These are phyloP conservation scores for Zygoascus sp. DNA, from an alignment of 1,139 yeast genomes.

Conservation along the genomic window DNA sequence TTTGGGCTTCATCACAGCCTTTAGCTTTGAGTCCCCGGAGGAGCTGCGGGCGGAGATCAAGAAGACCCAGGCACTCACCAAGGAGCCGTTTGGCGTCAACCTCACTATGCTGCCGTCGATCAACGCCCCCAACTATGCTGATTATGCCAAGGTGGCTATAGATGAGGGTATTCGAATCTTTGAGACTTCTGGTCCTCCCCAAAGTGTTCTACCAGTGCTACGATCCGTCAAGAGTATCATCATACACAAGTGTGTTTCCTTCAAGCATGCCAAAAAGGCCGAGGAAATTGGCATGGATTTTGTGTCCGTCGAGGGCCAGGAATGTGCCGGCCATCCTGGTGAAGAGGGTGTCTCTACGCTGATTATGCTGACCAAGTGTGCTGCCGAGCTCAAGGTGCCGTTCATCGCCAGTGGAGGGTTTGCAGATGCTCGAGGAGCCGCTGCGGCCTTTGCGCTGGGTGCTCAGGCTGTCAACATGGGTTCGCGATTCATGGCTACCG, in stretches of 20 bases:
- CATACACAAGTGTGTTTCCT: slow-evolving; percentile 35
- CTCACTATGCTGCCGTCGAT: slow-evolving; percentile 37
- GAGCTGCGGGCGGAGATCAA: slow-evolving; percentile 32
- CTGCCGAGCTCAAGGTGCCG: slow-evolving; percentile 32
- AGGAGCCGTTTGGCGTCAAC: slow-evolving; percentile 36
- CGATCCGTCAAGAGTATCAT: slow-evolving; percentile 27
- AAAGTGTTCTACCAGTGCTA: slow-evolving; percentile 25
- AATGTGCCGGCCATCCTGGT: slow-evolving; percentile 39
- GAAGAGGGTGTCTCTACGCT: slow-evolving; percentile 34
- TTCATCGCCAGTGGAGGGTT: slow-evolving; percentile 37
- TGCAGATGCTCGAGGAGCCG: slow-evolving; percentile 35
- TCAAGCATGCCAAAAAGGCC: slow-evolving; percentile 35
- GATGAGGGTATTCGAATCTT: slow-evolving; percentile 36
- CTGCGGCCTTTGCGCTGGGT: slow-evolving; percentile 37
- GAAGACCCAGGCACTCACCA: slow-evolving; percentile 24
- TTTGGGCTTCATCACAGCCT: slow-evolving; percentile 35
- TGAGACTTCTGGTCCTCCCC: slow-evolving; percentile 37
- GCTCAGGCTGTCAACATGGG: slow-evolving; percentile 37
- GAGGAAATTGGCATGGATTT: slow-evolving; percentile 35
- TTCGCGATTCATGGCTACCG: slow-evolving; percentile 35
- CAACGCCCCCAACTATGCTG: slow-evolving; percentile 34
- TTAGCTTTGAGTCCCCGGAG: slow-evolving; percentile 34
- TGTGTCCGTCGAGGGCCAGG: slow-evolving; percentile 36
- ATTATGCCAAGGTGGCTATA: slow-evolving; percentile 34
- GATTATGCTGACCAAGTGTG: slow-evolving; percentile 31